phyloP scores from a whole-genome alignment of 2,329 filamentous ascomycete genomes.

The Juglanconis oblonga region DNA sequence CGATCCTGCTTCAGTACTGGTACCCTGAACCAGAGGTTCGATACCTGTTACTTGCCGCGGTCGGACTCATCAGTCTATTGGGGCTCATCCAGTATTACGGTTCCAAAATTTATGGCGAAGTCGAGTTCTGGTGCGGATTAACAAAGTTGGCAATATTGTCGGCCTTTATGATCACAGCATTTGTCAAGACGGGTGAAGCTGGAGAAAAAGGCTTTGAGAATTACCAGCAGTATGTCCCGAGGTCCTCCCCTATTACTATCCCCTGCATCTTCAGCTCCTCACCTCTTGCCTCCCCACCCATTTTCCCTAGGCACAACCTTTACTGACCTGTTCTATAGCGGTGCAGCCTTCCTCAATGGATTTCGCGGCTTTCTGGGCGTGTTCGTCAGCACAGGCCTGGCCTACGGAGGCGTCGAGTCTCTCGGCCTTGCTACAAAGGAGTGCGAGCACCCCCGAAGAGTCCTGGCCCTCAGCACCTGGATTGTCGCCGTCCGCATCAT shows the following conservation, averaged over 20 bases:
- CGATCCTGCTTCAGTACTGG: conserved; percentile 31
- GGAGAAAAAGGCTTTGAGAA: conserved; percentile 9
- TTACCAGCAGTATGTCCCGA: conserved; percentile 4
- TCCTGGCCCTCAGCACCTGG: conserved; percentile 36
- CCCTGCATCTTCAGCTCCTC: background rate
- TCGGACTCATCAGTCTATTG: conserved; percentile 17
- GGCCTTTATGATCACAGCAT: conserved; percentile 56
- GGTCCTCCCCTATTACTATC: background rate
- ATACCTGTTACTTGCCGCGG: conserved; percentile 39
- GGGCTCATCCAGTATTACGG: conserved; percentile 32
- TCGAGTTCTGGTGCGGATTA: conserved; percentile 51
- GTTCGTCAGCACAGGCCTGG: conserved; percentile 42
- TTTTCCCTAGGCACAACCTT: too few species aligned
- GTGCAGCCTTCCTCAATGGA: conserved; percentile 36
- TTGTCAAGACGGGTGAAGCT: conserved; percentile 38
- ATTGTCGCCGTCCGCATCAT: conserved; percentile 38
- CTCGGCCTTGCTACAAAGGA: conserved; percentile 43
- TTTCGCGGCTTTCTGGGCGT: conserved; percentile 40
- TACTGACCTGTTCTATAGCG: background rate
- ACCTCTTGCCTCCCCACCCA: too few species aligned
- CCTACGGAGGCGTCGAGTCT: conserved; percentile 44
- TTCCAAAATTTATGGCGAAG: conserved; percentile 42
- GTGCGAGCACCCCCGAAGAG: conserved; percentile 33
- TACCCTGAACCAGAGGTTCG: conserved; percentile 22
- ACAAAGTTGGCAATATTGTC: conserved; percentile 50